Percentiles rank a stretch among this genome's conserved stretches.
phyloP scores from a whole-genome alignment of 1,139 yeast genomes.

The Wickerhamomyces sp. region DNA sequence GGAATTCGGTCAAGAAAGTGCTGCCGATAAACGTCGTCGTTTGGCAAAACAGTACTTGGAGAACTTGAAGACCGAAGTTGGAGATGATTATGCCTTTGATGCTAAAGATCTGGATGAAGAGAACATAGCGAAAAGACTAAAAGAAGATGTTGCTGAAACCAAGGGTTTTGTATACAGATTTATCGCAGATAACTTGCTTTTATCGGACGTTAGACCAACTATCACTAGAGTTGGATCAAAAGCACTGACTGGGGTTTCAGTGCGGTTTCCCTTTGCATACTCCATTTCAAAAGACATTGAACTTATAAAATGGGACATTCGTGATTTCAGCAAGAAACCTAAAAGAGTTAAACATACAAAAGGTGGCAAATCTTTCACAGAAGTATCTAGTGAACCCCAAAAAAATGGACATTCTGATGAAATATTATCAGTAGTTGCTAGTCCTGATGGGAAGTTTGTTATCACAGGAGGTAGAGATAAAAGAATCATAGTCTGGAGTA shows the following conservation, averaged over 20 bases:
- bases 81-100: slow-evolving; percentile 55
- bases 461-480: slow-evolving; percentile 90
- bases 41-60: slow-evolving; percentile 90
- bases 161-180: slow-evolving; percentile 79
- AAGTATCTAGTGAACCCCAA: slow-evolving; percentile 44
- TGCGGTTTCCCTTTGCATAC: slow-evolving; percentile 44
- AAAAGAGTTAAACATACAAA: slow-evolving; percentile 56
- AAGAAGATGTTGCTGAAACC: slow-evolving; percentile 84
- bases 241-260: slow-evolving; percentile 43
- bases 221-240: slow-evolving; percentile 58
- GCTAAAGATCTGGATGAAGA: slow-evolving; percentile 93
- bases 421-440: slow-evolving; percentile 74
- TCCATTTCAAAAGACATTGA: slow-evolving; percentile 82
- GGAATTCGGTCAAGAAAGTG: slow-evolving; percentile 70
- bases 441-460: slow-evolving; percentile 81
- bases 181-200: slow-evolving; percentile 48
- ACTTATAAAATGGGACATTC: slow-evolving; percentile 73
- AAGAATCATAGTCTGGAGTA: slow-evolving; percentile 79
- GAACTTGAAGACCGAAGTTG: slow-evolving; percentile 60
- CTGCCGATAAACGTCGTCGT: slow-evolving; percentile 91
- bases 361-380: slow-evolving; percentile 56
- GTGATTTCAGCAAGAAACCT: slow-evolving; percentile 48
- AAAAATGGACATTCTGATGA: slow-evolving; percentile 69
- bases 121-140: slow-evolving; percentile 72
- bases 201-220: slow-evolving; percentile 37